Percentiles rank a stretch among this genome's conserved stretches.
Conservation (phyloP, 495 filamentous ascomycete genomes). For the Rusavskia elegans region DNA sequence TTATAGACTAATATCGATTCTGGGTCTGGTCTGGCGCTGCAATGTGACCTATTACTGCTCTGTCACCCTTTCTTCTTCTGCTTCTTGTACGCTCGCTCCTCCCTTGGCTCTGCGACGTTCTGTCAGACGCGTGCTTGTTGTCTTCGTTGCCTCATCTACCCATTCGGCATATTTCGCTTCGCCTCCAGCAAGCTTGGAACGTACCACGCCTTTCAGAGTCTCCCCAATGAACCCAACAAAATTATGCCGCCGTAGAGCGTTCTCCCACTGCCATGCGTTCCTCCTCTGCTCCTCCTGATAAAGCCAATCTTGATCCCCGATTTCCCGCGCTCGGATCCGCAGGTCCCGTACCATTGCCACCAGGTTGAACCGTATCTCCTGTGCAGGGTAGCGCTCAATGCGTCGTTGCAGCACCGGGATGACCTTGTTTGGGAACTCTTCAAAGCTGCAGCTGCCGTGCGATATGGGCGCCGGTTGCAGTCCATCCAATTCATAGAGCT, state of each 20-base stretch:
- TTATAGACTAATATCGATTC: no score
- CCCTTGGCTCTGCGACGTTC: not conserved
- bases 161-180: constrained; percentile 56
- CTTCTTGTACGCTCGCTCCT: not conserved
- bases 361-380: constrained; percentile 90
- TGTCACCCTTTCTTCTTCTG: not conserved
- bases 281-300: constrained; percentile 73
- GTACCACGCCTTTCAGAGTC: constrained; percentile 70
- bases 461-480: constrained; percentile 81
- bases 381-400: constrained; percentile 68
- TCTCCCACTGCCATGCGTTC: constrained; percentile 85
- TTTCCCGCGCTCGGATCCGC: constrained; percentile 55
- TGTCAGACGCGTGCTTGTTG: constrained; percentile 52
- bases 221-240: constrained; percentile 94
- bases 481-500: constrained; percentile 88
- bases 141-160: constrained; percentile 61
- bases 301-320: constrained; percentile 68
- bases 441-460: constrained; percentile 56
- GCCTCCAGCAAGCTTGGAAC: constrained; percentile 42
- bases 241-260: constrained; percentile 81
- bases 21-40: no score
- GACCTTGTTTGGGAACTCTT: constrained; percentile 64
- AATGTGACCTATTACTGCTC: no score
- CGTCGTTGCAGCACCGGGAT: constrained; percentile 74
- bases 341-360: constrained; percentile 82